Evolutionary conservation across 2,329 filamentous ascomycete genomes (phyloP).

Genomic region (Fusarium xyrophilum): DNA sequence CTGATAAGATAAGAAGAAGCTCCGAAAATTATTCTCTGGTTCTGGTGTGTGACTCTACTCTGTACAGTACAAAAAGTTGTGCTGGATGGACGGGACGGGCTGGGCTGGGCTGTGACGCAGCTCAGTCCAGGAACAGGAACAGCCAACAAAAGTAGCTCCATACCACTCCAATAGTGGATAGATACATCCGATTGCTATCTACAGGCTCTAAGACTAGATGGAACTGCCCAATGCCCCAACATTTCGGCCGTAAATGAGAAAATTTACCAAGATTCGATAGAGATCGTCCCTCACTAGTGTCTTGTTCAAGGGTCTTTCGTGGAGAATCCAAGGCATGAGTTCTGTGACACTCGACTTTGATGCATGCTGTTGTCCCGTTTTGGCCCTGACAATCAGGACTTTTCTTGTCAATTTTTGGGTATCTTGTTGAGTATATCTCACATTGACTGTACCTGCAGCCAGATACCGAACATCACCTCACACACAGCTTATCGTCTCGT

Average conservation of each 20-base stretch:
- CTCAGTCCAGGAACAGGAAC: not conserved
- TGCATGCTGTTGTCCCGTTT: not conserved
- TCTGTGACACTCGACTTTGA: not conserved
- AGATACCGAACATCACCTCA: constrained; percentile 4
- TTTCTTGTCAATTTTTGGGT: not conserved
- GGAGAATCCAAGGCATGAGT: constrained; percentile 13
- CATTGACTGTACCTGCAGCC: constrained; percentile 6
- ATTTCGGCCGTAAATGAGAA: constrained; percentile 30
- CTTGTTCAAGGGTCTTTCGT: constrained; percentile 13
- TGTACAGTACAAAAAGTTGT: constrained; percentile 1
- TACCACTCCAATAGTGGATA: constrained; percentile 16
- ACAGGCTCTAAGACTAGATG: not conserved
- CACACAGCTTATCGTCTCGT: constrained; percentile 10
- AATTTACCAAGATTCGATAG: constrained; percentile 30
- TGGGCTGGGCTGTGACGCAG: constrained; percentile 15
- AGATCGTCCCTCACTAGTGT: constrained; percentile 27
- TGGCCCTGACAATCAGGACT: not conserved
- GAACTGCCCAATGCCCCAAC: constrained; percentile 36
- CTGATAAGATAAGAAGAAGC: constrained; percentile 41
- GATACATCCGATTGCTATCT: constrained; percentile 21
- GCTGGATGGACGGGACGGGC: not conserved
- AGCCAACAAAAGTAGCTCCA: constrained; percentile 7
- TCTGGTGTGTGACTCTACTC: constrained; percentile 36
- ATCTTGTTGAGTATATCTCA: not conserved
- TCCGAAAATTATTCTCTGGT: constrained; percentile 39